phyloP scores from a whole-genome alignment of 2,329 filamentous ascomycete species.

The Fusarium robinianum region DNA sequence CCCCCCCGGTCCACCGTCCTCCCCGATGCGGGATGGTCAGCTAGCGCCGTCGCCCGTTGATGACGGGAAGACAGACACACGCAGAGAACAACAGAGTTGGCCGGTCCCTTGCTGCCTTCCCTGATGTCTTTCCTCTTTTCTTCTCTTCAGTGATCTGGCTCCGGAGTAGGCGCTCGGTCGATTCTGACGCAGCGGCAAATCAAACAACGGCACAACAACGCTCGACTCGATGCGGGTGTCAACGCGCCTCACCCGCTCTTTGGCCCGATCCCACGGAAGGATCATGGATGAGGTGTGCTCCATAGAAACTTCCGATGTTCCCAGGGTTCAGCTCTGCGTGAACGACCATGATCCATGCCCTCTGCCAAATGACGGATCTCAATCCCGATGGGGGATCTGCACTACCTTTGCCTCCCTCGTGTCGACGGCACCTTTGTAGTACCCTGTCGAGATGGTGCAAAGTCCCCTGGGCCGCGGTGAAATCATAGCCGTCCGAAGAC shows the following conservation, averaged over 20 bases:
- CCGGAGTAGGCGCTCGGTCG: slow-evolving; percentile 5
- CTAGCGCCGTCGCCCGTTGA: too few relatives aligned
- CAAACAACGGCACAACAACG: slow-evolving; percentile 13
- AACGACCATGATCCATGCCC: slow-evolving; percentile 23
- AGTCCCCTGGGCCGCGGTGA: too few relatives aligned
- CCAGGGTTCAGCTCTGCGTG: slow-evolving; percentile 14
- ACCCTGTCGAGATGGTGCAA: slow-evolving; percentile 6
- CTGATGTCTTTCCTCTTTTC: too few relatives aligned
- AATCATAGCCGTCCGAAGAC: slow-evolving; percentile 17
- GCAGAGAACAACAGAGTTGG: too few relatives aligned
- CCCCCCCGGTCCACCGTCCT: too few relatives aligned
- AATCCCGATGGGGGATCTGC: slow-evolving; percentile 20
- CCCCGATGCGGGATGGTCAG: too few relatives aligned
- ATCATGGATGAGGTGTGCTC: slow-evolving; percentile 16
- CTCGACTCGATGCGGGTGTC: slow-evolving; percentile 19
- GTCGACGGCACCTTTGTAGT: slow-evolving; percentile 11
- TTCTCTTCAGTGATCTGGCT: background rate
- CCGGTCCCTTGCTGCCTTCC: too few relatives aligned
- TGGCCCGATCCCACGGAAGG: slow-evolving; percentile 29
- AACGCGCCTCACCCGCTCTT: slow-evolving; percentile 24
- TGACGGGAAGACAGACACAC: too few relatives aligned
- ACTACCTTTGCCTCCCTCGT: slow-evolving; percentile 17
- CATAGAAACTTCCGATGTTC: slow-evolving; percentile 15
- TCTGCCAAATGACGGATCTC: slow-evolving; percentile 21
- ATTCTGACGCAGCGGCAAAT: slow-evolving; percentile 23